Base-by-base conservation (phyloP, 305 asterid genomes). In the Fraxinus greggii region DNA sequence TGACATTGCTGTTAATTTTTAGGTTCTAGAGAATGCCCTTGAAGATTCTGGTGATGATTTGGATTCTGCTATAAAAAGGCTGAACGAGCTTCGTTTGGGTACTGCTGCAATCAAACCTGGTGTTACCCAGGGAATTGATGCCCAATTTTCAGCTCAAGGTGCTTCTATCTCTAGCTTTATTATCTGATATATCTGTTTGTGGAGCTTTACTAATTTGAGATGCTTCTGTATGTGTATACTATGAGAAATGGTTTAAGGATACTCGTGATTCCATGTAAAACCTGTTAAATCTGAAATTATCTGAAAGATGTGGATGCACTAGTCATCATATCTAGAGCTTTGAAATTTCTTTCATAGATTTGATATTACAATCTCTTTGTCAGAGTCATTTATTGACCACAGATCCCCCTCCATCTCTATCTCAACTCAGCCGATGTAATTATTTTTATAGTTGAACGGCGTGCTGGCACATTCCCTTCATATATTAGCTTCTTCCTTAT, bases 21-120 rank as follows among this genome's bases (percentile, higher is more conserved):
- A 96, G 99, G 85, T 92, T 85, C 92, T 94, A 81, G 98, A 92
- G 85, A 89, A 84, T 79, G 93, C 92, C 76, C 94, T 96, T 21
- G 93, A 94, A 85, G 97, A 88, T 82, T 88, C 90, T 73, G 88
- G 91, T 42, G 91, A 84, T 83, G 97, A 96, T 87, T 78, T 96
- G 89, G 98, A 96, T 90, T 89, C 93, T 72, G 92, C 99, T 45
- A 94, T 96, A 82, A 92, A 86, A 87, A 88, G 93, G 84, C 85
- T 96, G 78, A 91, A 92, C 54, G 94, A 93, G 79, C 99, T 96
- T 80, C 89, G 93, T 24, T 88, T 96, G 92, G 91, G 92, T 84
- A 87, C 94, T 79, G 87, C 84, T 5, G 75, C 83, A 69, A 88
- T 88, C 84, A 82, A 90, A 81, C 79, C 92, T 79, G 89, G 79